Percentiles rank a stretch among this genome's conserved stretches.
Evolutionary conservation across 1,139 yeast species (phyloP).

Genomic region (Candida neerlandica): DNA sequence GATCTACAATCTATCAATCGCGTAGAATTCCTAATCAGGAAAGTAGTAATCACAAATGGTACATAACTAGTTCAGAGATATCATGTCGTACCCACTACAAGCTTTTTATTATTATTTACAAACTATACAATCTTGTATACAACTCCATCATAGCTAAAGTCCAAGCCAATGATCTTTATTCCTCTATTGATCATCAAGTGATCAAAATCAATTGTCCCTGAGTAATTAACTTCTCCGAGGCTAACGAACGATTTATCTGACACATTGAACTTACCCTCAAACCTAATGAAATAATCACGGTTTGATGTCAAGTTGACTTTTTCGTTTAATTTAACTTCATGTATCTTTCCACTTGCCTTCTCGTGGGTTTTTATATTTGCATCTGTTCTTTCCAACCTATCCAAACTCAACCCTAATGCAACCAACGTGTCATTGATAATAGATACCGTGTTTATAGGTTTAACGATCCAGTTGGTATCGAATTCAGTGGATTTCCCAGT

Average conservation of each 20-base stretch:
- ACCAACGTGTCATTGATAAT: conserved; percentile 24
- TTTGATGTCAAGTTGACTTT: conserved; percentile 17
- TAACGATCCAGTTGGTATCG: conserved; percentile 28
- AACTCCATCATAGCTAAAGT: conserved; percentile 14
- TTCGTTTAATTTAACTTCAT: conserved; percentile 22
- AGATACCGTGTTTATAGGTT: conserved; percentile 27
- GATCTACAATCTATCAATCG: not conserved
- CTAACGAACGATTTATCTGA: conserved; percentile 21
- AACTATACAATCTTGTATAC: conserved; percentile 12
- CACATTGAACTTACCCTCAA: conserved; percentile 27
- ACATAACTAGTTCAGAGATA: not conserved
- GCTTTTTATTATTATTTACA: not conserved
- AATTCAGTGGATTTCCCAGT: conserved; percentile 6
- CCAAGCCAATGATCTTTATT: conserved; percentile 25
- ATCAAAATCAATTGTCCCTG: conserved; percentile 36
- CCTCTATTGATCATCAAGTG: conserved; percentile 37
- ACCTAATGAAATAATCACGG: conserved; percentile 27
- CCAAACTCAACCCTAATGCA: conserved; percentile 29
- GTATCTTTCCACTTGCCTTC: conserved; percentile 27
- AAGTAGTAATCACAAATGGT: not conserved
- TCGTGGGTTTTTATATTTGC: conserved; percentile 28
- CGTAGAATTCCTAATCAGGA: not conserved
- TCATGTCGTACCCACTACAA: not conserved
- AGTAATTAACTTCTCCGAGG: conserved; percentile 25
- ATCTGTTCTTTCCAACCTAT: conserved; percentile 24